A percentile compares a stretch with the other conserved stretches of the same genome.
Conservation (phyloP, 1,284 basidiomycete species). For the Xerocomus minutiporus region DNA sequence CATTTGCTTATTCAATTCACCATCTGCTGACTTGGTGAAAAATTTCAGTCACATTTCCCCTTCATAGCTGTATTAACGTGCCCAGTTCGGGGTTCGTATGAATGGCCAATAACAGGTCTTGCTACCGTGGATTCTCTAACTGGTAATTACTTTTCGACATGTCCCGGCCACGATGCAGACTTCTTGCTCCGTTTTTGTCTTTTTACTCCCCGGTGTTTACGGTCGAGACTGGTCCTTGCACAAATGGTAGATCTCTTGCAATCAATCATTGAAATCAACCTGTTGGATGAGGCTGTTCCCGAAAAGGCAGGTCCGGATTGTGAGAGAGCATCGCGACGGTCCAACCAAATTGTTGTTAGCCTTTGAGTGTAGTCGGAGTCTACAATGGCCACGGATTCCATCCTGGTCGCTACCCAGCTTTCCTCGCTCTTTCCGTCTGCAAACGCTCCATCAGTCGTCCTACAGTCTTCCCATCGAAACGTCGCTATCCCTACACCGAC, state of each 20-base stretch:
- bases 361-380: background rate
- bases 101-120: background rate
- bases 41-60: background rate
- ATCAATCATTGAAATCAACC: background rate
- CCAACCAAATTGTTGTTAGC: background rate
- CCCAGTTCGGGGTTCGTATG: slow-evolving; percentile 7
- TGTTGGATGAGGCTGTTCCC: slow-evolving; percentile 5
- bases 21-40: slow-evolving; percentile 4
- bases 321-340: background rate
- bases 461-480: slow-evolving; percentile 56
- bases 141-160: background rate
- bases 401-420: slow-evolving; percentile 59
- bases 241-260: background rate
- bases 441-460: slow-evolving; percentile 48
- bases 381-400: slow-evolving; percentile 39
- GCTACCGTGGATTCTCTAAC: slow-evolving; percentile 5
- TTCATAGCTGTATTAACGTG: background rate
- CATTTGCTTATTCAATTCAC: slow-evolving; percentile 6
- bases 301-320: slow-evolving; percentile 25
- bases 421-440: slow-evolving; percentile 56
- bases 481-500: slow-evolving; percentile 41
- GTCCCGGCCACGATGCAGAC: background rate
- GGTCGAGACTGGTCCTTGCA: background rate
- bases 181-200: background rate
- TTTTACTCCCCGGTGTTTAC: background rate